A percentile compares a stretch with the other conserved stretches of the same genome.
Evolutionary conservation across 495 filamentous ascomycete species (phyloP).

Genomic region (Hyaloscypha variabilis): DNA sequence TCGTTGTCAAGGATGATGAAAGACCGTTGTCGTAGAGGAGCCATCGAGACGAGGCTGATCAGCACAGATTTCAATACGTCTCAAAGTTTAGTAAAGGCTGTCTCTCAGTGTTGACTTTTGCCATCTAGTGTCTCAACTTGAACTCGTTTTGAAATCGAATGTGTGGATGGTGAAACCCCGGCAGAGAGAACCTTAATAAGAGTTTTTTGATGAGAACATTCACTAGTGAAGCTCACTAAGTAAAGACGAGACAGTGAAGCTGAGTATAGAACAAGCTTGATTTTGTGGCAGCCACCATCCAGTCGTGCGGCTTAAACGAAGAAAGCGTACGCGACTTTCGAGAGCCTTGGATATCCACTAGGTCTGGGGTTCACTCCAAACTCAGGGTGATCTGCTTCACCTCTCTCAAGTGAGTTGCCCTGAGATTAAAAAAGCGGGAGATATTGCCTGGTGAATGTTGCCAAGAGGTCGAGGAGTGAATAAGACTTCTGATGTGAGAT

Average conservation of each 20-base stretch:
- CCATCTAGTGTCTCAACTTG: neutral
- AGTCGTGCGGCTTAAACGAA: no score
- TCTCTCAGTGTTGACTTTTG: neutral
- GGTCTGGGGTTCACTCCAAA: no score
- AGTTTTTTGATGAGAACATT: neutral
- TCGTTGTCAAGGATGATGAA: conserved; percentile 21
- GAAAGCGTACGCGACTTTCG: no score
- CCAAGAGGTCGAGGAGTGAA: neutral
- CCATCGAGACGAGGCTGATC: conserved; percentile 4
- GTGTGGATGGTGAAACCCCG: neutral
- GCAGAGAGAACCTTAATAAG: neutral
- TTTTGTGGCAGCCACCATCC: no score
- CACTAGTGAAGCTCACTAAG: no score
- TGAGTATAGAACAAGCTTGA: no score
- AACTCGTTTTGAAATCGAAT: neutral
- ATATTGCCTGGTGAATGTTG: no score
- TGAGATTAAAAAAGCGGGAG: no score
- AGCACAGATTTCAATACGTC: neutral
- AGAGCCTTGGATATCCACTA: no score
- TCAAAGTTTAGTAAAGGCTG: neutral
- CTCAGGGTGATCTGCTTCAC: no score
- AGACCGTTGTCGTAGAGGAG: neutral
- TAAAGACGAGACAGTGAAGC: no score
- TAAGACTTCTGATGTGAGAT: neutral
- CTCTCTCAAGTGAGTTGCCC: no score